Evolutionary conservation across 164 flowering plant species (phyloP).

Genomic region (Kalanchoe fedtschenkoi): DNA sequence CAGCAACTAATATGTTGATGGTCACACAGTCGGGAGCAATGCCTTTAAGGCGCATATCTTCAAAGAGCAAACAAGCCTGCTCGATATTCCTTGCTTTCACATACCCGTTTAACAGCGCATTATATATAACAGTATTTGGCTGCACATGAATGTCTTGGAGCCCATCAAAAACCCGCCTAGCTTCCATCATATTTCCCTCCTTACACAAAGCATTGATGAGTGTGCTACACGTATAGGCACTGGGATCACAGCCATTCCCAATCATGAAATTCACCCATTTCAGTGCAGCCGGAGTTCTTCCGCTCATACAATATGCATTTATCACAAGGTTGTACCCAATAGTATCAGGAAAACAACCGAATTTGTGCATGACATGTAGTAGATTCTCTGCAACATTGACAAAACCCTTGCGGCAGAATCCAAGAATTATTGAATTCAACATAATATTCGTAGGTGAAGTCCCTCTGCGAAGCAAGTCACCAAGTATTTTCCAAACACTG

Average conservation of each 20-base stretch:
- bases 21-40: slow-evolving; percentile 63
- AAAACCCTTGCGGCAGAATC: slow-evolving; percentile 63
- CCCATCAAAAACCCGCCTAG: slow-evolving; percentile 42
- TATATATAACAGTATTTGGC: slow-evolving; percentile 44
- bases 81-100: slow-evolving; percentile 64
- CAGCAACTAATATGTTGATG: slow-evolving; percentile 56
- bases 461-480: slow-evolving; percentile 56
- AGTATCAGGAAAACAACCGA: slow-evolving; percentile 44
- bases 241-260: slow-evolving; percentile 46
- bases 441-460: slow-evolving; percentile 43
- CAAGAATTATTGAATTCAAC: slow-evolving; percentile 52
- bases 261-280: slow-evolving; percentile 45
- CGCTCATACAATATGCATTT: slow-evolving; percentile 48
- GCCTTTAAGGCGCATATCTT: slow-evolving; percentile 57
- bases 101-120: slow-evolving; percentile 66
- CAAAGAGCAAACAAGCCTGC: slow-evolving; percentile 42
- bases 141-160: slow-evolving; percentile 32
- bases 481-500: slow-evolving; percentile 63
- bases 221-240: slow-evolving; percentile 40
- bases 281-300: slow-evolving; percentile 38
- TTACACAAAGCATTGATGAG: slow-evolving; percentile 63
- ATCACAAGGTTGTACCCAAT: slow-evolving; percentile 61
- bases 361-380: slow-evolving; percentile 55
- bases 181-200: slow-evolving; percentile 65
- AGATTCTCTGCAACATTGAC: slow-evolving; percentile 49